Conservation (phyloP, 208 protist genomes). For the Trypanosoma boissoni region DNA sequence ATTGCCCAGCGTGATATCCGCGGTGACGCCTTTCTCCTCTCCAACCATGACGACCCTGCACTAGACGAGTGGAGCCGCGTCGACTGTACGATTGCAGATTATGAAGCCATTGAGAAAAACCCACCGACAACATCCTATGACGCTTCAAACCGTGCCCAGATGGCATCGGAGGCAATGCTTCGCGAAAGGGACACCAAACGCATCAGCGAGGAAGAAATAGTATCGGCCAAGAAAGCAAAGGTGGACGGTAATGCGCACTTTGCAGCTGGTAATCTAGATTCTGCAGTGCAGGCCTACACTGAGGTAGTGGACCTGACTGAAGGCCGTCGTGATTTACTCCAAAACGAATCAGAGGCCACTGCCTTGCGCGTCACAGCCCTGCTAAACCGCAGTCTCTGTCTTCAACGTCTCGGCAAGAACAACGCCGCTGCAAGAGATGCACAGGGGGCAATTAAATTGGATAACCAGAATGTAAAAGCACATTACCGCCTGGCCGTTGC, state of each 20-base stretch:
- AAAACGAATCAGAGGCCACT: constrained; percentile 51
- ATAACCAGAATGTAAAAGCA: constrained; percentile 51
- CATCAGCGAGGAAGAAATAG: constrained; percentile 60
- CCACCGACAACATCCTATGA: constrained; percentile 58
- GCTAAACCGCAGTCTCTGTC: constrained; percentile 69
- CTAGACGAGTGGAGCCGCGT: constrained; percentile 83
- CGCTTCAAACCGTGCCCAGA: constrained; percentile 65
- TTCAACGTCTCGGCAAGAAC: constrained; percentile 29
- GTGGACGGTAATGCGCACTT: constrained; percentile 61
- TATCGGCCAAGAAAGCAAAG: constrained; percentile 51
- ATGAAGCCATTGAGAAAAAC: constrained; percentile 37
- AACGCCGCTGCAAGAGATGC: constrained; percentile 46
- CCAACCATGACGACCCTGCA: constrained; percentile 85
- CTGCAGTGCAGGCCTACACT: constrained; percentile 61
- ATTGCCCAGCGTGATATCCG: constrained; percentile 87
- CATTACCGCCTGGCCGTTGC: constrained; percentile 63
- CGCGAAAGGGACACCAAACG: constrained; percentile 67
- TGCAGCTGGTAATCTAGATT: constrained; percentile 34
- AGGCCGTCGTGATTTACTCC: constrained; percentile 63
- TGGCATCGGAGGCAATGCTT: constrained; percentile 47
- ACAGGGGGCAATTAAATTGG: constrained; percentile 31
- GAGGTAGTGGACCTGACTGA: constrained; percentile 53
- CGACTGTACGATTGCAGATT: constrained; percentile 47
- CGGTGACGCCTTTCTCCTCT: constrained; percentile 85
- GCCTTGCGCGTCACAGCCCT: constrained; percentile 44